Conservation (phyloP, 129 eudicot species). For the Flaveria brownii region DNA sequence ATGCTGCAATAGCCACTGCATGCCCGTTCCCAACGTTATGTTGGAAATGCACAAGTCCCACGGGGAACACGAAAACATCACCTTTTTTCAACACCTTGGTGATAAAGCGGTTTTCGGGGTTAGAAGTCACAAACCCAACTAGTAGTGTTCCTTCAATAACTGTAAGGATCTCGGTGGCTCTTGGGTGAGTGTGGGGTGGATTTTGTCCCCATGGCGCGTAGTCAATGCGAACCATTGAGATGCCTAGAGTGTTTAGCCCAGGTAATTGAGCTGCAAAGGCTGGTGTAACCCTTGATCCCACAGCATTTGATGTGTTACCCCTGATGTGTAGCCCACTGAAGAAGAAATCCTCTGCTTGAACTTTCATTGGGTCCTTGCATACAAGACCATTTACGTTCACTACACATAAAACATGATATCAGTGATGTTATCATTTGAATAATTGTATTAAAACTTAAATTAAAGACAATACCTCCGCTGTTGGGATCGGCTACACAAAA, state of each 20-base stretch:
- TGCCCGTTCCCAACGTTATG: conserved; percentile 34
- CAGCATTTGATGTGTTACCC: conserved; percentile 50
- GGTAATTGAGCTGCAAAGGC: conserved; percentile 40
- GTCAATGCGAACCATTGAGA: conserved; percentile 46
- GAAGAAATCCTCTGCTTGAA: conserved; percentile 44
- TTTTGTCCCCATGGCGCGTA: conserved; percentile 49
- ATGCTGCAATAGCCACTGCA: conserved; percentile 44
- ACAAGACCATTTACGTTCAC: conserved; percentile 43
- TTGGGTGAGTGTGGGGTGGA: conserved; percentile 52
- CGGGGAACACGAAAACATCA: conserved; percentile 50
- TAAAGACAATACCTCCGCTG: conserved; percentile 27
- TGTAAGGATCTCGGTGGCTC: conserved; percentile 49
- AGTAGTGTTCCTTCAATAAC: conserved; percentile 43
- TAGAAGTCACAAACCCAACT: conserved; percentile 52
- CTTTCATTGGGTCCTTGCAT: conserved; percentile 45
- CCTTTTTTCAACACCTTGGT: conserved; percentile 48
- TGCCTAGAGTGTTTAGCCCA: conserved; percentile 52
- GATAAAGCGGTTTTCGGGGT: conserved; percentile 40
- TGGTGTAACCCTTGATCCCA: conserved; percentile 44
- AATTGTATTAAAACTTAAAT: background rate
- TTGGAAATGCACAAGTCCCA: conserved; percentile 54
- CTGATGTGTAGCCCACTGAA: conserved; percentile 43
- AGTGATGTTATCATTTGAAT: background rate
- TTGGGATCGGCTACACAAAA: conserved; percentile 45
- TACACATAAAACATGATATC: conserved; percentile 9